Base-by-base conservation (phyloP, 2,329 filamentous ascomycete genomes). In the Elsinoe batatas region DNA sequence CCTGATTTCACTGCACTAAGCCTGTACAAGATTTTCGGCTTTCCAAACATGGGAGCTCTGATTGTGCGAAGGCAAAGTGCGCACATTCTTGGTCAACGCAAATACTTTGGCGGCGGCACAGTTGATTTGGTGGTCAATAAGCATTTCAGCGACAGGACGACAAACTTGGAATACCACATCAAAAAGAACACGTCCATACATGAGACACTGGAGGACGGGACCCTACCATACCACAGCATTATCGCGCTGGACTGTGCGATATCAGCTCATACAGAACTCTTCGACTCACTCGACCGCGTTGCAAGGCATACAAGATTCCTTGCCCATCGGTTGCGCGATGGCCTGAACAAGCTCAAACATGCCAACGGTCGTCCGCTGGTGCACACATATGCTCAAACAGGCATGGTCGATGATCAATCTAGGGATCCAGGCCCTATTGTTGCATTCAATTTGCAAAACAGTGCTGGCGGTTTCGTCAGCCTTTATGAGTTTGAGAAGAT, bases 1-100 rank as follows among this genome's bases (percentile, higher is more conserved):
- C 87, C 91, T 1, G 91, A 97, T 67, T 97, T 97, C 62, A 85
- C 82, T 0, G 86, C 88, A 0, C 65, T 97, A 37, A 97, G 91
- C 69, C 83, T 97, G 61, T 94, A 96, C 73, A 98, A 97, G 69
- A 91, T 96, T 13, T 97, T 97, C 68, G 91, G 93, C 1, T 96
- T 96, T 61, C 91, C 91, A 0, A 88, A 97, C 61, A 75, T 97
- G 1, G 91, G 91, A 1, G 91, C 84, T 2, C 72, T 98, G 58
- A 83, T 97, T 30, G 82, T 97, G 8, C 82, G 87, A 40, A 89
- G 88, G 62, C 76, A 81, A 36, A 80, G 87, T 11, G 81, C 80
- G 5, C 68, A 76, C 40, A 83, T 95, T 47, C 64, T 69, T 26
- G 74, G 79, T 36, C 74, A 76, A 40, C 81, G 89, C 58, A 83